Evolutionary conservation across 495 filamentous ascomycete species (phyloP).

Genomic region (Ascodesmis nigricans): DNA sequence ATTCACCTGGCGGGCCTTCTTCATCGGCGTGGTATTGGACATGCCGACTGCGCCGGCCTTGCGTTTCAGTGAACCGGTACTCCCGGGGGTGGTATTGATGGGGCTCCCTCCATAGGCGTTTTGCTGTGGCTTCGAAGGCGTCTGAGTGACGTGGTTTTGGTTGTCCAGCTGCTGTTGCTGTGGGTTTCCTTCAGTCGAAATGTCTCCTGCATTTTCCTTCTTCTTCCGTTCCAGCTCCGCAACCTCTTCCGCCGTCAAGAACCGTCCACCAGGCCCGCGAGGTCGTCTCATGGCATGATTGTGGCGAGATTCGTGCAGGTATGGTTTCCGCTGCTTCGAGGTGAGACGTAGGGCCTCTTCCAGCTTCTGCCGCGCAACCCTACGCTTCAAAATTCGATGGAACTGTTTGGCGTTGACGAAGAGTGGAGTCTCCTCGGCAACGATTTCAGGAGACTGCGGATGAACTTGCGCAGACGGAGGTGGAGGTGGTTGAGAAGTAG

Average conservation of each 20-base stretch:
- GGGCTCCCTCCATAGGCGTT: constrained; percentile 8
- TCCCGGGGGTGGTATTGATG: constrained; percentile 13
- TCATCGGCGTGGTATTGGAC: constrained; percentile 12
- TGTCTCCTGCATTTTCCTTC: constrained; percentile 18
- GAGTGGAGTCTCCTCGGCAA: constrained; percentile 78
- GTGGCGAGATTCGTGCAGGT: constrained; percentile 94
- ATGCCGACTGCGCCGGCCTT: constrained; percentile 17
- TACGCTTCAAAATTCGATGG: constrained; percentile 82
- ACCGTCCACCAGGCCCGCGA: constrained; percentile 84
- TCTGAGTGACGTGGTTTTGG: constrained; percentile 13
- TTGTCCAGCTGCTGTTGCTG: constrained; percentile 16
- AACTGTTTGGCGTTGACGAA: constrained; percentile 99
- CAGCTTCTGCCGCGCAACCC: constrained; percentile 77
- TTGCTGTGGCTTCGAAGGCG: constrained; percentile 15
- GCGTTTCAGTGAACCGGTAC: constrained; percentile 13
- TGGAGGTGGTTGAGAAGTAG: constrained; percentile 28
- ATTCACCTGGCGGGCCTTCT: constrained; percentile 16
- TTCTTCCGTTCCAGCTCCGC: constrained; percentile 58
- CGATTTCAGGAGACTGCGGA: constrained; percentile 65
- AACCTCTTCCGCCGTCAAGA: constrained; percentile 96
- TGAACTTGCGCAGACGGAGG: constrained; percentile 31
- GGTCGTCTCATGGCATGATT: constrained; percentile 97
- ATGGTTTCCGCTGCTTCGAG: constrained; percentile 88
- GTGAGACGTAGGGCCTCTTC: constrained; percentile 81
- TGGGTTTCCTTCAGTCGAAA: constrained; percentile 8